These are phyloP conservation scores for Solanum sitiens DNA, from an alignment of 257 asterid species.

Conservation along the genomic window DNA sequence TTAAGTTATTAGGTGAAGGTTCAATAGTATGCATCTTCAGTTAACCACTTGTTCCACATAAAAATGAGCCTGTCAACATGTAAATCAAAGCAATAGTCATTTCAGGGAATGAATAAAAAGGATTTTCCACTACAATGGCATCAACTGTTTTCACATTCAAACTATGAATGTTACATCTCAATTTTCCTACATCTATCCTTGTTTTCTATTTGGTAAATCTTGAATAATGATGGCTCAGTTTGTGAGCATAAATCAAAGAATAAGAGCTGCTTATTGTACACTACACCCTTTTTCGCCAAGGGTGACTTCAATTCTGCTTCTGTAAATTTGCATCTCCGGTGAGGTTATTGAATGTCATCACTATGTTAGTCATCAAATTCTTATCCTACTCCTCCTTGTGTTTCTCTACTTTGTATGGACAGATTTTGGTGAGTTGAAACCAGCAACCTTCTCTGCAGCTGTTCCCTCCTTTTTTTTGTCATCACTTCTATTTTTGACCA, in stretches of 20 bases:
- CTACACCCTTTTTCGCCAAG: slow-evolving; percentile 13
- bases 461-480: slow-evolving; percentile 2
- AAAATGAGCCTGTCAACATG: not conserved
- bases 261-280: slow-evolving; percentile 14
- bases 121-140: not conserved
- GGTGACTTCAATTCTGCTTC: slow-evolving; percentile 14
- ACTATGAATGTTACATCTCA: not conserved
- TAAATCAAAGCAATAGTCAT: not conserved
- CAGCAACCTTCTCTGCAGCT: slow-evolving; percentile 12
- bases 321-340: slow-evolving; percentile 14
- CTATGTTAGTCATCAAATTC: slow-evolving; percentile 21
- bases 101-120: not conserved
- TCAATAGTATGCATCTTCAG: not conserved
- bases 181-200: not conserved
- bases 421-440: slow-evolving; percentile 12
- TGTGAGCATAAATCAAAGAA: slow-evolving; percentile 22
- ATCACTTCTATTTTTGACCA: slow-evolving; percentile 9
- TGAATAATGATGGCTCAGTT: slow-evolving; percentile 35
- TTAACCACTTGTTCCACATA: not conserved
- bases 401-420: slow-evolving; percentile 11
- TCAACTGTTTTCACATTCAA: not conserved
- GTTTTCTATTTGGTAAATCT: not conserved
- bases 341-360: slow-evolving; percentile 20
- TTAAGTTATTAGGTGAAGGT: not conserved
- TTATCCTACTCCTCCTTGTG: slow-evolving; percentile 15